A percentile compares a stretch with the other conserved stretches of the same genome.
These are phyloP conservation scores for Aureobasidium sp. DNA, from an alignment of 2,329 filamentous ascomycete genomes.

Conservation along the genomic window DNA sequence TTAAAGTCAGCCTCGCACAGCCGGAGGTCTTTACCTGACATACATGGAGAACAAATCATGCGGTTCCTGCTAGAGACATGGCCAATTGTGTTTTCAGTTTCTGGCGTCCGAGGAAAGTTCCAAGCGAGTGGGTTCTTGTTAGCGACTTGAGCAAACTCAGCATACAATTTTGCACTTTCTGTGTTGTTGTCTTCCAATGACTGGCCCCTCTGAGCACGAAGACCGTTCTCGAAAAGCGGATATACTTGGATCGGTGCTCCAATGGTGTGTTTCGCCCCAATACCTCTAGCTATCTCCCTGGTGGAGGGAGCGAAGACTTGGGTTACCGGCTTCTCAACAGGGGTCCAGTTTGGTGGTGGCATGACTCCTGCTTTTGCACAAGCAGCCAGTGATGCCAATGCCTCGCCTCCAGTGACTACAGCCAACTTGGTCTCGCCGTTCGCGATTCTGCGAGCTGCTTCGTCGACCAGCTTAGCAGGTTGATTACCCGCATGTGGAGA, in stretches of 20 bases:
- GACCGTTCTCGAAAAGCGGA: slow-evolving; percentile 59
- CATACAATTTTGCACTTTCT: slow-evolving; percentile 56
- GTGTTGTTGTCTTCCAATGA: slow-evolving; percentile 48
- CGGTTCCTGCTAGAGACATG: slow-evolving; percentile 51
- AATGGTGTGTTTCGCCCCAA: slow-evolving; percentile 51
- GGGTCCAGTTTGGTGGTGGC: slow-evolving; percentile 56
- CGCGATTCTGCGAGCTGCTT: slow-evolving; percentile 53
- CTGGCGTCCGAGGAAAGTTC: slow-evolving; percentile 45
- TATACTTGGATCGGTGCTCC: slow-evolving; percentile 62
- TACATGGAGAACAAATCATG: slow-evolving; percentile 64
- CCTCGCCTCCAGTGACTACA: slow-evolving; percentile 57
- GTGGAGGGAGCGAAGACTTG: slow-evolving; percentile 47
- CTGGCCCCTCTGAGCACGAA: slow-evolving; percentile 51
- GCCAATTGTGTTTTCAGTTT: slow-evolving; percentile 47
- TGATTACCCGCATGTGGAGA: slow-evolving; percentile 58
- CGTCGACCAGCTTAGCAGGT: slow-evolving; percentile 56
- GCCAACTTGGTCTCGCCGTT: slow-evolving; percentile 49
- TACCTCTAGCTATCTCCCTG: slow-evolving; percentile 37
- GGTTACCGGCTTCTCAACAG: slow-evolving; percentile 40
- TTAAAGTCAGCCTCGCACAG: slow-evolving; percentile 16
- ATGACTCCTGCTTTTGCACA: slow-evolving; percentile 47
- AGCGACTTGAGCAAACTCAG: slow-evolving; percentile 53
- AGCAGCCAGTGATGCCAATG: slow-evolving; percentile 51
- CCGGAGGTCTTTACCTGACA: neutral
- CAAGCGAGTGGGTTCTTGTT: slow-evolving; percentile 50